Base-by-base conservation (phyloP, 202 grass and related monocot genomes). In the Panicum virgatum region DNA sequence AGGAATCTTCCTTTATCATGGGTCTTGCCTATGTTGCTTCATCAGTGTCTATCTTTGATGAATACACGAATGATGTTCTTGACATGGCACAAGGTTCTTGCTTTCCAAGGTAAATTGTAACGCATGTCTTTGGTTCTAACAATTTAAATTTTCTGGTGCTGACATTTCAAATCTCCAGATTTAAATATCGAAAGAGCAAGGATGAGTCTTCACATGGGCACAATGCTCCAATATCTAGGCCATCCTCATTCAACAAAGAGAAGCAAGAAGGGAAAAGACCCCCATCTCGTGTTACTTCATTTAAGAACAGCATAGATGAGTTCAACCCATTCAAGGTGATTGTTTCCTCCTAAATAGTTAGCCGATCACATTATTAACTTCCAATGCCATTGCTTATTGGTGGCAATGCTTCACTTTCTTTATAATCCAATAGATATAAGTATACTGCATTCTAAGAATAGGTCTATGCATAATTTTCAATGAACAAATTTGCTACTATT, bases 51-150 rank as follows among this genome's bases (percentile, higher is more conserved):
- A 89, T 99, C 68, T 99, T 92, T 87, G 96, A 99, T 67, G 96
- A 99, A 72, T 99, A 99, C 72, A 99, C 90, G 5, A 99, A 99
- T 64, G 96, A 99, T 20, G 84, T 96, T 66, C 93, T 99, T 76
- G 93, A 92, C 83, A 94, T 99, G 96, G 93, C 90, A 66, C 85
- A 89, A 62, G 96, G 96, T 66, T 96, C 96, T 85, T 93, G 96
- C 83, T 99, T 96, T 89, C 96, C 96, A 34, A 96, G 83, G 90
- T 96, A 84, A 80, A 80, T 16, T 79, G 29, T 77, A 61, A 66
- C 47, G 27, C 20, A 23, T 52, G 36, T 29, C 70, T 78, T 76
- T 69, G 45, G 23, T 80, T 75, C 73, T n/a, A 56, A 66, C 51
- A 66, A 80, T 76, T 67, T 43, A 22, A 89, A 12, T 74, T 60